Evolutionary conservation across 805 yeast species (phyloP).

Genomic region (Barnettozyma salicaria): DNA sequence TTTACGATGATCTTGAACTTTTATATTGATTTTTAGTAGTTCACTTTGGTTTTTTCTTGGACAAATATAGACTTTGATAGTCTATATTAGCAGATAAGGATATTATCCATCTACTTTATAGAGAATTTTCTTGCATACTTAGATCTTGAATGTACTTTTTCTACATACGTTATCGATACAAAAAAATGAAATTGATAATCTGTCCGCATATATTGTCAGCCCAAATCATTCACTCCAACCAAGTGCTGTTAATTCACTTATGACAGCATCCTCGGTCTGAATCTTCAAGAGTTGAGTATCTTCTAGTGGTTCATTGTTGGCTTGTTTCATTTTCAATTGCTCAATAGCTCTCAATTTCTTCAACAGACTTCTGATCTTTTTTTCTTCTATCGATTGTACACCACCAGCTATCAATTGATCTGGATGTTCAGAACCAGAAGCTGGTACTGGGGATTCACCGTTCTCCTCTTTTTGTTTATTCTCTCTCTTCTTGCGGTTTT

Average conservation of each 20-base stretch:
- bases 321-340: constrained; percentile 78
- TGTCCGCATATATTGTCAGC: no score
- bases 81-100: no score
- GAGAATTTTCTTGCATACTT: no score
- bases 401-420: constrained; percentile 51
- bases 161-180: no score
- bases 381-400: constrained; percentile 73
- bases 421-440: constrained; percentile 12
- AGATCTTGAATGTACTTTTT: no score
- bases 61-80: no score
- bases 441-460: constrained; percentile 4
- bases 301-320: constrained; percentile 77
- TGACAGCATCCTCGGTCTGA: constrained; percentile 75
- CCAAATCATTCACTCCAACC: constrained; percentile 54
- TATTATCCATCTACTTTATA: neutral
- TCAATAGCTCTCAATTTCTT: constrained; percentile 96
- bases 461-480: constrained; percentile 38
- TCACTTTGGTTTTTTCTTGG: no score
- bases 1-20: constrained; percentile 29
- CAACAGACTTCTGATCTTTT: constrained; percentile 82
- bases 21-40: no score
- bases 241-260: constrained; percentile 62
- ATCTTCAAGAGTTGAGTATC: constrained; percentile 91
- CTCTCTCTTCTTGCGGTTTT: constrained; percentile 72
- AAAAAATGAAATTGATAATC: no score